These are phyloP conservation scores for Nephelium lappaceum DNA, from an alignment of 345 rosid species.

Conservation along the genomic window DNA sequence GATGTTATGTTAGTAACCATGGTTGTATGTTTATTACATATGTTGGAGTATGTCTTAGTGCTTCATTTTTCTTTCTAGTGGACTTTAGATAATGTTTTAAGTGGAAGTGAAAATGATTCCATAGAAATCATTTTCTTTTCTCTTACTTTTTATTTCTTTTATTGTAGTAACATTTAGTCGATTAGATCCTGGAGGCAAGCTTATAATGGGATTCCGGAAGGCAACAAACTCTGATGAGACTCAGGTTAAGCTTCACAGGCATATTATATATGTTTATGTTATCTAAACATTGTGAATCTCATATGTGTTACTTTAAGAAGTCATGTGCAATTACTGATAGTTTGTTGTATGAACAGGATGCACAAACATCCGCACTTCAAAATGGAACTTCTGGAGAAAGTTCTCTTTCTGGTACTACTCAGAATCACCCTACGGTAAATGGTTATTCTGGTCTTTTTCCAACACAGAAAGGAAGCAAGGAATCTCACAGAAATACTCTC, in stretches of 20 bases:
- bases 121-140: conserved; percentile 9
- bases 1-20: background rate
- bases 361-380: conserved; percentile 34
- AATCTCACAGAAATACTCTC: conserved; percentile 35
- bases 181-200: conserved; percentile 79
- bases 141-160: conserved; percentile 9
- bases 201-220: conserved; percentile 83
- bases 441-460: conserved; percentile 44
- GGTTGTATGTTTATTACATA: background rate
- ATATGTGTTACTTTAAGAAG: background rate
- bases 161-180: conserved; percentile 79
- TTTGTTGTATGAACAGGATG: conserved; percentile 45
- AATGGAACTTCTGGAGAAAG: conserved; percentile 54
- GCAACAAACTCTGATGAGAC: conserved; percentile 46
- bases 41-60: background rate
- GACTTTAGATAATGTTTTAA: background rate
- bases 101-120: conserved; percentile 7
- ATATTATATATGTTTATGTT: conserved; percentile 9
- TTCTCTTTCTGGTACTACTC: conserved; percentile 52
- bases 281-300: background rate
- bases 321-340: conserved; percentile 3
- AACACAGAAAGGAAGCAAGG: conserved; percentile 40
- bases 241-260: conserved; percentile 49
- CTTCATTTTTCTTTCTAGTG: background rate
- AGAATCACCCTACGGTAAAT: conserved; percentile 41